Evolutionary conservation across 208 protist species (phyloP).

Genomic region (Histomonas meleagridis): DNA sequence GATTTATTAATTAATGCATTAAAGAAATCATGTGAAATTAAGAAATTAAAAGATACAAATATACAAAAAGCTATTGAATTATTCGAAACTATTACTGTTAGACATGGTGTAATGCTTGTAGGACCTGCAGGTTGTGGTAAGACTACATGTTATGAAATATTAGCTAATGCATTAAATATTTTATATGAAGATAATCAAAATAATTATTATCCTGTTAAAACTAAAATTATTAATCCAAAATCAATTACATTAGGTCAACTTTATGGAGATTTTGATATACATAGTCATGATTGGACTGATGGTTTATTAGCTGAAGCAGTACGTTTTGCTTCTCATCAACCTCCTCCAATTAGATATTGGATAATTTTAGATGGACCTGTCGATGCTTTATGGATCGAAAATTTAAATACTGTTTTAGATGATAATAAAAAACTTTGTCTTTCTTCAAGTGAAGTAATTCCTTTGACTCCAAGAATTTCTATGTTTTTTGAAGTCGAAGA

Average conservation of each 20-base stretch:
- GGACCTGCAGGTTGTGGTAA: conserved; percentile 86
- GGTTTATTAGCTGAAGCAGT: conserved; percentile 62
- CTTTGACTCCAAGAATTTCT: conserved; percentile 63
- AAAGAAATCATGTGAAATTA: conserved; percentile 6
- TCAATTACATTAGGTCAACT: conserved; percentile 84
- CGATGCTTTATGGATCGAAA: conserved; percentile 95
- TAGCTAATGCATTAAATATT: conserved; percentile 48
- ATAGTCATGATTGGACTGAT: conserved; percentile 66
- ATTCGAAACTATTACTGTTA: conserved; percentile 86
- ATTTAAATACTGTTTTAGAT: conserved; percentile 94
- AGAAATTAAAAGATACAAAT: conserved; percentile 53
- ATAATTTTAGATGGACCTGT: conserved; percentile 95
- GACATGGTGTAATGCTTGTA: conserved; percentile 93
- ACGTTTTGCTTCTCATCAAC: conserved; percentile 63
- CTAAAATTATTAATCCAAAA: conserved; percentile 90
- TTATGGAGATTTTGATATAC: conserved; percentile 72
- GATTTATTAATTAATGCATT: conserved; percentile 63
- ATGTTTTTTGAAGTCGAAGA: conserved; percentile 96
- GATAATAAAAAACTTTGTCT: conserved; percentile 93
- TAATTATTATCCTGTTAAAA: conserved; percentile 40
- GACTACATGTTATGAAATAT: conserved; percentile 43
- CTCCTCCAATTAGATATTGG: conserved; percentile 62
- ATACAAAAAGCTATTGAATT: conserved; percentile 84
- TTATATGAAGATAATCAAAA: conserved; percentile 21
- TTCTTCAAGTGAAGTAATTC: conserved; percentile 80